Conservation (phyloP, 2,329 filamentous ascomycete species). For the Colletotrichum simmondsii region DNA sequence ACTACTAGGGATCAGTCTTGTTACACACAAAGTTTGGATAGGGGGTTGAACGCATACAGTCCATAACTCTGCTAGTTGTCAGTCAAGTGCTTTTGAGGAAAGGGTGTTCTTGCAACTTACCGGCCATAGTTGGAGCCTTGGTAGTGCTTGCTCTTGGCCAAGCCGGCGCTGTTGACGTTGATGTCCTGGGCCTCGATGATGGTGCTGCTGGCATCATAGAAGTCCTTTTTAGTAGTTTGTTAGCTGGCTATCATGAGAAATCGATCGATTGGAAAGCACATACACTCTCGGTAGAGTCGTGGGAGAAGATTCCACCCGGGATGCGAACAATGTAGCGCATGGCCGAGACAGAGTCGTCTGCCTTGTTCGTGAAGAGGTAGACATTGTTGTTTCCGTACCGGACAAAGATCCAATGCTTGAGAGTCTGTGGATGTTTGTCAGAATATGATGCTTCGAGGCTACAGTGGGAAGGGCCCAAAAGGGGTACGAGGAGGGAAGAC, state of each 20-base stretch:
- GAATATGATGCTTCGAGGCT: not conserved
- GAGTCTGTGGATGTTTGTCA: not conserved
- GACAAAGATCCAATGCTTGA: conserved; percentile 36
- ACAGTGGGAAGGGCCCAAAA: not conserved
- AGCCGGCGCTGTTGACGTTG: conserved; percentile 40
- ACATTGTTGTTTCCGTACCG: conserved; percentile 50
- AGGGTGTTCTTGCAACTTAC: not conserved
- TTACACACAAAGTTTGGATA: conserved; percentile 4
- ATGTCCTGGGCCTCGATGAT: conserved; percentile 47
- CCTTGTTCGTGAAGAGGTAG: conserved; percentile 56
- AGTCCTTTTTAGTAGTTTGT: conserved; percentile 35
- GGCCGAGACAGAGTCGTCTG: conserved; percentile 48
- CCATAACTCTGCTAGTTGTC: conserved; percentile 6
- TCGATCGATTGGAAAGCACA: not conserved
- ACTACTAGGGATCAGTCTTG: conserved; percentile 43
- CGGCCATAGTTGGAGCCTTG: conserved; percentile 50
- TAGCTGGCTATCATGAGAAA: not conserved
- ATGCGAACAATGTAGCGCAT: conserved; percentile 51
- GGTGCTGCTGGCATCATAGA: conserved; percentile 45
- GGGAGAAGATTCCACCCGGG: conserved; percentile 42
- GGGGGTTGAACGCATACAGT: not conserved
- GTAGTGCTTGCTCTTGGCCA: conserved; percentile 53
- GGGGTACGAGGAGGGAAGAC: not conserved
- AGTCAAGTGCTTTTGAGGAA: not conserved
- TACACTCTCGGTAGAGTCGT: conserved; percentile 38